Evolutionary conservation across 805 yeast genomes (phyloP).

Genomic region (Metschnikowia proteae): DNA sequence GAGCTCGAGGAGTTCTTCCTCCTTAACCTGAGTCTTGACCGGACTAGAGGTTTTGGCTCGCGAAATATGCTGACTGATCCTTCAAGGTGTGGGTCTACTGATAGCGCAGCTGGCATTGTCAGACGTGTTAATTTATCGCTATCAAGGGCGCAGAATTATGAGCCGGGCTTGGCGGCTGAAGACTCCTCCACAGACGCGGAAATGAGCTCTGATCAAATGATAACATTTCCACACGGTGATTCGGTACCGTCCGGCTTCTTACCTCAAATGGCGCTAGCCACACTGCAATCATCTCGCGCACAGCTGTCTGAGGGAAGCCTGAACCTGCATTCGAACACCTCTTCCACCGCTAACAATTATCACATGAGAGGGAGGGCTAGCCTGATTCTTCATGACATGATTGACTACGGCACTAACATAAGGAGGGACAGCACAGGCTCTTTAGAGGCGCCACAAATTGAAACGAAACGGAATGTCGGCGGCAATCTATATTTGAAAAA

Average conservation of each 20-base stretch:
- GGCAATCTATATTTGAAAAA: conserved; percentile 42
- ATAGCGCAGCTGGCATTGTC: conserved; percentile 68
- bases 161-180: conserved; percentile 20
- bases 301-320: background rate
- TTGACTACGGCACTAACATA: conserved; percentile 24
- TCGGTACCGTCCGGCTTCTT: background rate
- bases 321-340: background rate
- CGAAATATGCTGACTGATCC: background rate
- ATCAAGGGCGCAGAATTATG: conserved; percentile 34
- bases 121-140: conserved; percentile 44
- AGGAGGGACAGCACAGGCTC: conserved; percentile 22
- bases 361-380: conserved; percentile 1
- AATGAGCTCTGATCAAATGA: background rate
- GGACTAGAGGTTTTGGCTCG: background rate
- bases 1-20: conserved; percentile 34
- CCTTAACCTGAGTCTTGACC: conserved; percentile 21
- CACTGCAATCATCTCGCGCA: background rate
- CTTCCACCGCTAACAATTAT: background rate
- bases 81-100: conserved; percentile 1
- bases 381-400: conserved; percentile 28
- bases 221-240: background rate
- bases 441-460: conserved; percentile 42
- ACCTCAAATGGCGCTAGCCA: background rate
- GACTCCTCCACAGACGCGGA: conserved; percentile 6
- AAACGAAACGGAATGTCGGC: conserved; percentile 43